Percentiles rank a stretch among this genome's conserved stretches.
Evolutionary conservation across 2,329 filamentous ascomycete species (phyloP).

Genomic region (Pleoardoris graminearum): DNA sequence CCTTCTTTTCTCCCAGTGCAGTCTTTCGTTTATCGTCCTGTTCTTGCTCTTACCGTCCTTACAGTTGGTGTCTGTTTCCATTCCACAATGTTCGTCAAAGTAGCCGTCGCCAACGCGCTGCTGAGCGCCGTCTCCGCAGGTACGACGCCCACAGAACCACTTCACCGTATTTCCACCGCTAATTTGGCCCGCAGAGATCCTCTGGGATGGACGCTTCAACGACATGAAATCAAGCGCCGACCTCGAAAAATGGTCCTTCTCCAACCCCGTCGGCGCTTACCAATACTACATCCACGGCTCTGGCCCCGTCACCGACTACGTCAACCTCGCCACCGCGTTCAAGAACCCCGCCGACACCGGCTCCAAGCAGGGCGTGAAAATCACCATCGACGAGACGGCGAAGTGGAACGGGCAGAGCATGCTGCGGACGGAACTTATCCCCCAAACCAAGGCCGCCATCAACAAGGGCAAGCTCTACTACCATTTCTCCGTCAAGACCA

Average conservation of each 20-base stretch:
- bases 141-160: slow-evolving; percentile 5
- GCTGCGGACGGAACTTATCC: slow-evolving; percentile 74
- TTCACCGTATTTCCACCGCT: neutral
- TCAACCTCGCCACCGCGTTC: slow-evolving; percentile 62
- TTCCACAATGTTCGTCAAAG: slow-evolving; percentile 38
- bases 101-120: slow-evolving; percentile 33
- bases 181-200: slow-evolving; percentile 43
- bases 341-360: slow-evolving; percentile 67
- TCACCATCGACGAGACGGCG: slow-evolving; percentile 65
- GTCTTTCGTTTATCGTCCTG: no score
- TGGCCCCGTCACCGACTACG: slow-evolving; percentile 59
- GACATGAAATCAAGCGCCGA: slow-evolving; percentile 58
- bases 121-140: slow-evolving; percentile 39
- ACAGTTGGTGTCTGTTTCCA: no score
- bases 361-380: slow-evolving; percentile 68
- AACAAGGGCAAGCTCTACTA: slow-evolving; percentile 69
- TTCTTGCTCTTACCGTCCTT: no score
- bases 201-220: slow-evolving; percentile 71
- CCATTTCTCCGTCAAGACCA: slow-evolving; percentile 69
- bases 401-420: slow-evolving; percentile 73
- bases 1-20: no score
- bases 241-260: slow-evolving; percentile 65
- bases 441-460: slow-evolving; percentile 68
- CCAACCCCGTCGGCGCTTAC: slow-evolving; percentile 68
- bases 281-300: slow-evolving; percentile 77